Evolutionary conservation across 1,284 basidiomycete species (phyloP).

Genomic region (Phellopilus nigrolimitatus): DNA sequence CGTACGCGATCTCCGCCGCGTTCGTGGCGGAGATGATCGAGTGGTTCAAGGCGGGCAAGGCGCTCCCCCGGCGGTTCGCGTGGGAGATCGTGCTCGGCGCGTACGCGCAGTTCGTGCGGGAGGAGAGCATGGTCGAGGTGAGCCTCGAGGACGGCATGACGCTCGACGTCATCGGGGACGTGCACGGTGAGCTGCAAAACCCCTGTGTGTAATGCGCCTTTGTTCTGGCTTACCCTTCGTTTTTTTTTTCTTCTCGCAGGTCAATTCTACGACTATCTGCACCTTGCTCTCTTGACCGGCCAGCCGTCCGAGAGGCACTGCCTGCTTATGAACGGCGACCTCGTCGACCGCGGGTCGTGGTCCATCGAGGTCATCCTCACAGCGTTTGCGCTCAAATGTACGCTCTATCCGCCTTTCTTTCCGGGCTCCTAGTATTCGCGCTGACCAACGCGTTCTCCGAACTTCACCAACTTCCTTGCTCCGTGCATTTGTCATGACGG

Average conservation of each 20-base stretch:
- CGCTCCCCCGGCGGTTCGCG: constrained; percentile 80
- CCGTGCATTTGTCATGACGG: too few relatives aligned
- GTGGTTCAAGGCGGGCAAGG: constrained; percentile 90
- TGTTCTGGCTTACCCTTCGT: constrained; percentile 7
- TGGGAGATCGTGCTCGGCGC: constrained; percentile 97
- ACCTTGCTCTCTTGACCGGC: constrained; percentile 85
- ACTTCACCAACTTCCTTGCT: too few relatives aligned
- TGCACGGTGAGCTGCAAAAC: constrained; percentile 58
- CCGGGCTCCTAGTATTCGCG: too few relatives aligned
- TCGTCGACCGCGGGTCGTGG: constrained; percentile 97
- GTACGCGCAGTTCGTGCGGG: constrained; percentile 68
- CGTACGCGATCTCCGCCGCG: constrained; percentile 63
- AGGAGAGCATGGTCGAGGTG: constrained; percentile 81
- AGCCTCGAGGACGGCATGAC: constrained; percentile 75
- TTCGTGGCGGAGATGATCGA: constrained; percentile 88
- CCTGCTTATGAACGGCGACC: constrained; percentile 92
- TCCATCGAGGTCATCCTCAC: constrained; percentile 94
- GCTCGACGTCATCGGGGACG: constrained; percentile 90
- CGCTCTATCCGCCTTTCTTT: constrained; percentile 25
- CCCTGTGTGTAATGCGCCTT: background rate
- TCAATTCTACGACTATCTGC: constrained; percentile 92
- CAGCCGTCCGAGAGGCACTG: constrained; percentile 78
- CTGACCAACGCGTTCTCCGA: too few relatives aligned
- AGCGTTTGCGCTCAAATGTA: constrained; percentile 95
- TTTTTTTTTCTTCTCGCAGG: constrained; percentile 40